These are phyloP conservation scores for Colletotrichum aenigma DNA, from an alignment of 2,329 filamentous ascomycete species.

Conservation along the genomic window DNA sequence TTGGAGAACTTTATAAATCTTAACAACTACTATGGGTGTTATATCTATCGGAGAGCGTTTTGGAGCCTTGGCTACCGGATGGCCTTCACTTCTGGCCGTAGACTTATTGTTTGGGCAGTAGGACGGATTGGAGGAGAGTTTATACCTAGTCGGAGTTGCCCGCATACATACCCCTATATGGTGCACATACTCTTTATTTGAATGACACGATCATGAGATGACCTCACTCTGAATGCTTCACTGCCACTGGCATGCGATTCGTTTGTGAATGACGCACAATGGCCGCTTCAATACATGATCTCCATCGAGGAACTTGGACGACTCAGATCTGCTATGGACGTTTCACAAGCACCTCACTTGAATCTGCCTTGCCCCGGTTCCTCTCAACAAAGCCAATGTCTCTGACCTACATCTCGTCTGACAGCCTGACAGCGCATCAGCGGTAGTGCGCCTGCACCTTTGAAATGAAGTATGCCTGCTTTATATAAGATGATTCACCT, in stretches of 20 bases:
- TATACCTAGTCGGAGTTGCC: conserved; percentile 12
- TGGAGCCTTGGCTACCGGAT: conserved; percentile 17
- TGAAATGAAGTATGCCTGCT: background rate
- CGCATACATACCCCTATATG: conserved; percentile 15
- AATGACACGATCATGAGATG: conserved; percentile 19
- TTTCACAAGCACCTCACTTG: background rate
- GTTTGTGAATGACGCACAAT: background rate
- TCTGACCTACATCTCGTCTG: background rate
- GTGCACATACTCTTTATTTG: conserved; percentile 18
- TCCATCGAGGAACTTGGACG: background rate
- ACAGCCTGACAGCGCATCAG: background rate
- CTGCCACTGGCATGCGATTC: background rate
- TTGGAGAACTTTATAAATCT: conserved; percentile 24
- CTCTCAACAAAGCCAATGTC: background rate
- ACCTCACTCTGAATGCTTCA: background rate
- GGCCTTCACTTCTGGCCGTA: conserved; percentile 19
- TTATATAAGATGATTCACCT: background rate
- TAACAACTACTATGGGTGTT: background rate
- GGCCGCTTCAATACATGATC: background rate
- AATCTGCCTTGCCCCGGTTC: background rate
- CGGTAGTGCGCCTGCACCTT: background rate
- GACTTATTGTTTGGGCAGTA: background rate
- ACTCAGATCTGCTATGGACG: background rate
- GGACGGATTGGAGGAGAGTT: conserved; percentile 6
- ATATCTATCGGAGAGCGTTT: background rate